Percentiles rank a stretch among this genome's conserved stretches.
These are phyloP conservation scores for Xylariaceae sp. DNA, from an alignment of 2,329 filamentous ascomycete genomes.

Conservation along the genomic window DNA sequence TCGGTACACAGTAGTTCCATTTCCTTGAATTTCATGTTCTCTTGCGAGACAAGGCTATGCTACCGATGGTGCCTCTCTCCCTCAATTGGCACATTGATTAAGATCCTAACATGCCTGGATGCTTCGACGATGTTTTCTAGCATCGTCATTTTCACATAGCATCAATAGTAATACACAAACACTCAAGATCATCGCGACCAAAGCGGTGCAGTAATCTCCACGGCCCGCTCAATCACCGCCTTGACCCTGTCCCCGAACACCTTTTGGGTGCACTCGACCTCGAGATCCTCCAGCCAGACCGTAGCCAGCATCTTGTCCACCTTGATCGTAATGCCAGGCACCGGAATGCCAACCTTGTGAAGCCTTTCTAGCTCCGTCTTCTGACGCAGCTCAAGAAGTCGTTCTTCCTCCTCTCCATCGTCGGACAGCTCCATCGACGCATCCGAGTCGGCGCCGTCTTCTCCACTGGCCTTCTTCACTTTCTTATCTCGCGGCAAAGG, in stretches of 20 bases:
- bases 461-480: conserved; percentile 28
- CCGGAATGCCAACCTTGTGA: conserved; percentile 81
- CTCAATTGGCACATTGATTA: too few relatives aligned
- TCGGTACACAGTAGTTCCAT: too few relatives aligned
- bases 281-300: conserved; percentile 88
- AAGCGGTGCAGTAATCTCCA: conserved; percentile 80
- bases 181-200: conserved; percentile 39
- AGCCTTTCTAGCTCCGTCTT: conserved; percentile 72
- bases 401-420: conserved; percentile 41
- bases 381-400: conserved; percentile 52
- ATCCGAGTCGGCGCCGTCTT: conserved; percentile 35
- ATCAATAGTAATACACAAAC: neutral
- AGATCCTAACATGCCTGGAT: too few relatives aligned
- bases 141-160: neutral
- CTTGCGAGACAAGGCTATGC: too few relatives aligned
- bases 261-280: conserved; percentile 80
- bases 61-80: too few relatives aligned
- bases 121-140: too few relatives aligned
- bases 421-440: conserved; percentile 37
- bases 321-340: conserved; percentile 82
- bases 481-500: conserved; percentile 35
- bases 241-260: conserved; percentile 80
- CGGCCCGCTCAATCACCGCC: conserved; percentile 84
- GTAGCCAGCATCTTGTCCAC: conserved; percentile 85
- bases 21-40: too few relatives aligned